These are phyloP conservation scores for Stromatinia cepivora DNA, from an alignment of 2,329 filamentous ascomycete genomes.

Conservation along the genomic window DNA sequence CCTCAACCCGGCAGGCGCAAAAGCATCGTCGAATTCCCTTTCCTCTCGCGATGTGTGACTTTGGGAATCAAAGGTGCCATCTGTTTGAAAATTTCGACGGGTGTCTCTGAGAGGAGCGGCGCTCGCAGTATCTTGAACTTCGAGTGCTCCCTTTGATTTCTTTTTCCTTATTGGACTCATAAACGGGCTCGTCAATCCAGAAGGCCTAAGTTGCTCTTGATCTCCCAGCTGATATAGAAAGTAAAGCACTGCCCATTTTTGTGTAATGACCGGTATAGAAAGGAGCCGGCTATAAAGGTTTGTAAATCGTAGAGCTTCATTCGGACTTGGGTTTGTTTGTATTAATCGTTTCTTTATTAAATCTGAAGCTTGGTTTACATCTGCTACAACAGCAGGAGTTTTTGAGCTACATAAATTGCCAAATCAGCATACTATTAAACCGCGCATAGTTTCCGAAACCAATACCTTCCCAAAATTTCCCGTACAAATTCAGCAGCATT, in stretches of 20 bases:
- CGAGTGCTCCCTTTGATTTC: background rate
- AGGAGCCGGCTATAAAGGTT: slow-evolving; percentile 88
- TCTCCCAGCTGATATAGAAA: slow-evolving; percentile 79
- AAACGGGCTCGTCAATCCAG: slow-evolving; percentile 39
- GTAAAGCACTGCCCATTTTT: slow-evolving; percentile 97
- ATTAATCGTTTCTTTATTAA: slow-evolving; percentile 87
- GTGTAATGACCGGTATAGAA: slow-evolving; percentile 85
- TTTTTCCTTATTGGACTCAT: slow-evolving; percentile 38
- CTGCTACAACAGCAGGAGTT: slow-evolving; percentile 42
- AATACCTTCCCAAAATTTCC: slow-evolving; percentile 46
- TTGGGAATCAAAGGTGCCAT: slow-evolving; percentile 34
- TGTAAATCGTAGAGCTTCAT: slow-evolving; percentile 78
- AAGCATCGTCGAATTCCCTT: slow-evolving; percentile 46
- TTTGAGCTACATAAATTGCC: slow-evolving; percentile 32
- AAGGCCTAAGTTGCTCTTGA: slow-evolving; percentile 28
- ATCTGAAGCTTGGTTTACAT: slow-evolving; percentile 87
- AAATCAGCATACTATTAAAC: slow-evolving; percentile 21
- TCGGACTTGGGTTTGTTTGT: slow-evolving; percentile 70
- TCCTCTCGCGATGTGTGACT: slow-evolving; percentile 45
- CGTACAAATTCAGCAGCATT: slow-evolving; percentile 54
- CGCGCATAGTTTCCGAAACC: background rate
- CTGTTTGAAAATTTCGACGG: slow-evolving; percentile 28
- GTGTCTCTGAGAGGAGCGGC: slow-evolving; percentile 16
- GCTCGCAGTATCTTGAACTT: slow-evolving; percentile 18
- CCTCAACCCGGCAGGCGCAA: slow-evolving; percentile 53